Base-by-base conservation (phyloP, 2,329 filamentous ascomycete genomes). In the Raffaelea albimanens region DNA sequence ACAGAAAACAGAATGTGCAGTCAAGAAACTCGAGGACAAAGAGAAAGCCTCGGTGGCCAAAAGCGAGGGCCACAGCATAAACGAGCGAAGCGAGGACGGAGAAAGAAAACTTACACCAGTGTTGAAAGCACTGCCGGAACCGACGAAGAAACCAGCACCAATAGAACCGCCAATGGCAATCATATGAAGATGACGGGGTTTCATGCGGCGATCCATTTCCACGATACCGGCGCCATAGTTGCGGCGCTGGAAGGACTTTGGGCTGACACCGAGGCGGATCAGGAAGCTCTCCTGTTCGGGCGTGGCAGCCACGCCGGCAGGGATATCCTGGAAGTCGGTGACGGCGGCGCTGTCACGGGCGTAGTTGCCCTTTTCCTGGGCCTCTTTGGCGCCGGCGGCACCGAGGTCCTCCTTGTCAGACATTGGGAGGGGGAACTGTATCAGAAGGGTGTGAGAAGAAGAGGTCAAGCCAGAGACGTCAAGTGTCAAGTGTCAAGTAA, bases 91-190 rank as follows among this genome's bases (percentile, higher is more conserved):
- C 13, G 34, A 38, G 14, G 18, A 20, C 16, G 16, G 4, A 18
- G 18, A 31, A 43, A 22, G 3, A 14, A 13, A 14, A 60, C 65
- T 53, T 62, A 68, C 67, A 61, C 41, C 74, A 21, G 57, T 69
- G 51, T 55, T 52, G 13, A 80, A 63, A 47, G 73, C 73, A 52
- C 65, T 59, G 50, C 75, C 75, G 11, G 73, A 76, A 56, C 76
- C 75, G 52, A 80, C 76, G 61, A 79, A 80, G 67, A 80, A 78
- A 63, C 76, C 76, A 51, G 76, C 76, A 58, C 76, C 76, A 41
- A 80, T 80, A 21, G 73, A 75, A 52, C 72, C 72, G 53, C 72
- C 55, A 23, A 56, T 57, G 31, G 52, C 54, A 46, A 56, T 56
- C 54, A 57, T 57, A 41, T 57, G 52, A 21, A 56, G 50, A 42